phyloP scores from a whole-genome alignment of 1,284 basidiomycete species.

The Porogramme epimiltina region DNA sequence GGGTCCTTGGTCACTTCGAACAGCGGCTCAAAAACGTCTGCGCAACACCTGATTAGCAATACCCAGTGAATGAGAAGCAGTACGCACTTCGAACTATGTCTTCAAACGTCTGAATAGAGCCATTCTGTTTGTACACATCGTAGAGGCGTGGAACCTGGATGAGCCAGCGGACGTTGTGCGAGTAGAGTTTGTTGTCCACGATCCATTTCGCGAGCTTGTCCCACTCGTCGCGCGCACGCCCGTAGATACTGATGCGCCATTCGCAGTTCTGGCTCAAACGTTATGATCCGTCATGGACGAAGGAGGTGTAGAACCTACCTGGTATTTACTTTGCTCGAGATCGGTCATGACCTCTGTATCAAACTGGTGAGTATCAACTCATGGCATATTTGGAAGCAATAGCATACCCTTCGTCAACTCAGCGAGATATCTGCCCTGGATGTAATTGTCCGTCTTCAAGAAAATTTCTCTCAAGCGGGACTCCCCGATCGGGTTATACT shows the following conservation, averaged over 20 bases:
- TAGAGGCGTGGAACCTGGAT: conserved; percentile 97
- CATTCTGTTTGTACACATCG: conserved; percentile 93
- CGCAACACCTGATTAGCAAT: background rate
- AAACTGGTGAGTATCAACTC: too few relatives aligned
- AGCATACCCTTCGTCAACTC: conserved; percentile 85
- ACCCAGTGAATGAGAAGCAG: background rate
- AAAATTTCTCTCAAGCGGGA: conserved; percentile 96
- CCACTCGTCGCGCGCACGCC: conserved; percentile 84
- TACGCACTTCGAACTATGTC: conserved; percentile 87
- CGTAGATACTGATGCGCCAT: conserved; percentile 97
- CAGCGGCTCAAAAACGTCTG: conserved; percentile 91
- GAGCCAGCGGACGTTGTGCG: conserved; percentile 98
- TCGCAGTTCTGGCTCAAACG: conserved; percentile 72
- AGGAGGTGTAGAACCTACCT: conserved; percentile 48
- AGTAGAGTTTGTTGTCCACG: conserved; percentile 90
- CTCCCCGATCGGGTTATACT: conserved; percentile 95
- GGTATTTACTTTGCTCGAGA: conserved; percentile 98
- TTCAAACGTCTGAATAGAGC: conserved; percentile 86
- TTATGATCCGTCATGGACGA: too few relatives aligned
- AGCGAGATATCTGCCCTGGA: conserved; percentile 91
- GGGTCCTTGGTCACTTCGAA: conserved; percentile 98
- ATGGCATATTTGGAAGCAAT: too few relatives aligned
- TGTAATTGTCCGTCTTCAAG: conserved; percentile 96
- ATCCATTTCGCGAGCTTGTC: conserved; percentile 99
- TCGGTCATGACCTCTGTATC: conserved; percentile 93